Percentiles rank a stretch among this genome's conserved stretches.
These are phyloP conservation scores for Isoetes taiwanensis DNA, from an alignment of 75 land plant species.

Conservation along the genomic window DNA sequence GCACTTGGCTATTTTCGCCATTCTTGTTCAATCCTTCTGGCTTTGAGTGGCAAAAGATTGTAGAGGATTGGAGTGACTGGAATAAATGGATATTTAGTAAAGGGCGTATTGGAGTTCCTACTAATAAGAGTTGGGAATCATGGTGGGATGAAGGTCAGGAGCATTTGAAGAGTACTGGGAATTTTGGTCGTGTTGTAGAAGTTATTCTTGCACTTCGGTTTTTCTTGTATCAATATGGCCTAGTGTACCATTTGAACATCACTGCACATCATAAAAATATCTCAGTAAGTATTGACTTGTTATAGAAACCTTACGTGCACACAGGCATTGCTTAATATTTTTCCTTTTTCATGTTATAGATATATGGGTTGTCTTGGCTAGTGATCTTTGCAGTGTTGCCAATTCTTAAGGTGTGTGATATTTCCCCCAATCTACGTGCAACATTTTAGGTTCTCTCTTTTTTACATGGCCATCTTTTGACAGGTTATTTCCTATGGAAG, in stretches of 20 bases:
- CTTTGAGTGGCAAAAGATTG: conserved; percentile 5
- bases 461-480: not conserved
- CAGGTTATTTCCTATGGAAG: conserved; percentile 73
- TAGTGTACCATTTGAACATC: conserved; percentile 84
- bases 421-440: too few species aligned
- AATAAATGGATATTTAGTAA: too few species aligned
- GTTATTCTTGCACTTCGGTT: conserved; percentile 55
- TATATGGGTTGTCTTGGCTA: conserved; percentile 83
- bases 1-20: conserved; percentile 3
- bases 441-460: too few species aligned
- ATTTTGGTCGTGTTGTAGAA: conserved; percentile 50
- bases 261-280: conserved; percentile 38
- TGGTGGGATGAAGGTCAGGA: conserved; percentile 99
- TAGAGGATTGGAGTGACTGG: conserved; percentile 5
- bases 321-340: too few species aligned
- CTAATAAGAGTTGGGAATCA: conserved; percentile 94
- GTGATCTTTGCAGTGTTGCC: conserved; percentile 52
- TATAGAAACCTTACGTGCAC: not conserved
- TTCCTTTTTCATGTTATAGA: too few species aligned
- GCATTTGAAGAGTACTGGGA: conserved; percentile 58
- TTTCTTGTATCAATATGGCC: conserved; percentile 86
- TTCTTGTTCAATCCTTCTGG: conserved; percentile 2
- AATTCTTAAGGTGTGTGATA: conserved; percentile 49
- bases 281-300: conserved; percentile 26
- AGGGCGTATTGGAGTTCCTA: conserved; percentile 84